phyloP scores from a whole-genome alignment of 164 flowering plant genomes.

The Paratinospora sagittata region DNA sequence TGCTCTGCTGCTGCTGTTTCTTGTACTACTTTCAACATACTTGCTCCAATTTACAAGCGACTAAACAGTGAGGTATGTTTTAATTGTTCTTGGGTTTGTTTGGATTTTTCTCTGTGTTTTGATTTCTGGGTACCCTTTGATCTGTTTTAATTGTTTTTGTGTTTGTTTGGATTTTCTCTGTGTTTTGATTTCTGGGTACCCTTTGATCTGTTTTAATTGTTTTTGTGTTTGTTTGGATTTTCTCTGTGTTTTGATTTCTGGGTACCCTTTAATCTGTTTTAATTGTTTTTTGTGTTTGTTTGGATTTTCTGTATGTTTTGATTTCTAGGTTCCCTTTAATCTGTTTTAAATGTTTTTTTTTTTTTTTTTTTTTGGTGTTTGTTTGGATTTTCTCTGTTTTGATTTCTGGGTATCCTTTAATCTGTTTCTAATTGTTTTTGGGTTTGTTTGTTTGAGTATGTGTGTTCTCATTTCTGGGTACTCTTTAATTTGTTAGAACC shows the following conservation, averaged over 20 bases:
- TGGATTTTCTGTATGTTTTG: not conserved
- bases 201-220: not conserved
- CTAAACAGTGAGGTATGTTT: constrained; percentile 13
- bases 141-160: not conserved
- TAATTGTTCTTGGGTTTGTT: not conserved
- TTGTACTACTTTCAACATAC: constrained; percentile 28
- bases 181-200: not conserved
- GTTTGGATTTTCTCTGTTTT: not conserved
- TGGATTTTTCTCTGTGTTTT: not conserved
- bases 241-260: not conserved
- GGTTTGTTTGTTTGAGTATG: no score
- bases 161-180: not conserved
- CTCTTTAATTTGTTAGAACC: constrained; percentile 2
- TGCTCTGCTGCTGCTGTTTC: constrained; percentile 11
- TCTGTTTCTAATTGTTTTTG: no score
- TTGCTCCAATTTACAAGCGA: constrained; percentile 30
- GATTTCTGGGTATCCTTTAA: not conserved
- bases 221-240: not conserved
- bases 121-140: not conserved
- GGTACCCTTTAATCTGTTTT: not conserved
- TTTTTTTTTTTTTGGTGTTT: not conserved
- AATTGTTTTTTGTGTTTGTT: not conserved
- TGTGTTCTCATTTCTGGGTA: not conserved
- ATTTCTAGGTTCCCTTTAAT: not conserved
- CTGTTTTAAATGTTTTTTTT: not conserved